A percentile compares a stretch with the other conserved stretches of the same genome.
These are phyloP conservation scores for Chaetomiaceae sp. DNA, from an alignment of 2,329 filamentous ascomycete species.

Conservation along the genomic window DNA sequence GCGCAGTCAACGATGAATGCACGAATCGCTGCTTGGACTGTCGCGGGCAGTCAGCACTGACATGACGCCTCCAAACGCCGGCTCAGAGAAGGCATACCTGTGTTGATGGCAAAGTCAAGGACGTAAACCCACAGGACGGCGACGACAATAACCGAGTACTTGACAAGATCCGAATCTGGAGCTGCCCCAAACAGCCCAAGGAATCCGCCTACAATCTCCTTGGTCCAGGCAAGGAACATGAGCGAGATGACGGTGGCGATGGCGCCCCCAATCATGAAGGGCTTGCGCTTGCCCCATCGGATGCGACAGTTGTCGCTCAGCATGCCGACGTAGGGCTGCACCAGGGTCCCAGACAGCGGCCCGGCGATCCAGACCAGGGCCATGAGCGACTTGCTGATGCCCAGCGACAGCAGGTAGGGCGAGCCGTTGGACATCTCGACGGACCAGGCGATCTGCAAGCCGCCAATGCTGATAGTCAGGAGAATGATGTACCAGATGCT, in stretches of 20 bases:
- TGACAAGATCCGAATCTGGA: constrained; percentile 59
- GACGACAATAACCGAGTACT: constrained; percentile 64
- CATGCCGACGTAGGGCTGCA: constrained; percentile 80
- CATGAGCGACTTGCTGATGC: constrained; percentile 77
- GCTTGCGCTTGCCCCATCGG: constrained; percentile 72
- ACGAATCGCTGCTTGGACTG: constrained; percentile 83
- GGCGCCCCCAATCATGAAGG: constrained; percentile 72
- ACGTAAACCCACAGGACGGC: constrained; percentile 86
- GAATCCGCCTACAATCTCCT: constrained; percentile 65
- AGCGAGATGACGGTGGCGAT: constrained; percentile 63
- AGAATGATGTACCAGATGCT: constrained; percentile 81
- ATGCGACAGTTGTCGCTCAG: constrained; percentile 73
- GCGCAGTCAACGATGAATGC: constrained; percentile 93
- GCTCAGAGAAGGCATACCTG: constrained; percentile 48
- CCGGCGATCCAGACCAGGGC: constrained; percentile 82
- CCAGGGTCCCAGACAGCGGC: constrained; percentile 70
- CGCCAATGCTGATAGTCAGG: constrained; percentile 80
- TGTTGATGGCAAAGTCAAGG: constrained; percentile 93
- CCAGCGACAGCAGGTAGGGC: constrained; percentile 73
- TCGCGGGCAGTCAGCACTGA: constrained; percentile 14
- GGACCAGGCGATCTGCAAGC: constrained; percentile 91
- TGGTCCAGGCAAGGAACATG: constrained; percentile 68
- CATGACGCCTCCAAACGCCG: background rate
- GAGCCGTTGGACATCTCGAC: constrained; percentile 93
- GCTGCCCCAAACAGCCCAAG: constrained; percentile 68